Evolutionary conservation across 768 basidiomycete species (phyloP).

Genomic region (Amanita molliuscula): DNA sequence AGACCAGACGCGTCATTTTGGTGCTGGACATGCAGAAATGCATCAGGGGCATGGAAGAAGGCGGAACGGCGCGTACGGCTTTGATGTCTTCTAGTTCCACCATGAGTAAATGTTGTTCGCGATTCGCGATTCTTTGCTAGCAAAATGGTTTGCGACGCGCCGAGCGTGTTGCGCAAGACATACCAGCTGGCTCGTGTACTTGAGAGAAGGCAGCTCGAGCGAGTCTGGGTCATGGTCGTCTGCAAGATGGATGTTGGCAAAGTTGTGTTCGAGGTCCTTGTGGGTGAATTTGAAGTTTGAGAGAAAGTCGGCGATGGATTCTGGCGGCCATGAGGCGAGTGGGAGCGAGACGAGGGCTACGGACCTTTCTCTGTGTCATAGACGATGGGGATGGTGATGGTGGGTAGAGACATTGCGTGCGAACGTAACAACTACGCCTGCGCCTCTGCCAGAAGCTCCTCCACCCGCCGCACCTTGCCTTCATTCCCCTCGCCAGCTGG

Average conservation of each 20-base stretch:
- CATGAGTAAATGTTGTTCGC: conserved; percentile 81
- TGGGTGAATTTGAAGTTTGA: conserved; percentile 54
- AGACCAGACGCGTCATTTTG: conserved; percentile 65
- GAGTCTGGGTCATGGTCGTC: conserved; percentile 30
- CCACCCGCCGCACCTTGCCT: conserved; percentile 70
- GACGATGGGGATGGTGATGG: conserved; percentile 46
- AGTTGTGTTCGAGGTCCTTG: conserved; percentile 55
- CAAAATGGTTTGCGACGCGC: conserved; percentile 18
- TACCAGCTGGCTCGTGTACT: conserved; percentile 84
- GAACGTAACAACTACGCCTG: conserved; percentile 22
- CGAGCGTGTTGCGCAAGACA: conserved; percentile 20
- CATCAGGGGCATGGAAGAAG: not conserved
- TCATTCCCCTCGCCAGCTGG: conserved; percentile 63
- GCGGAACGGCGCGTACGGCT: conserved; percentile 34
- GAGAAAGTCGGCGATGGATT: conserved; percentile 60
- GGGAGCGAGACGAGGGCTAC: not conserved
- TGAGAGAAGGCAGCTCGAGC: conserved; percentile 33
- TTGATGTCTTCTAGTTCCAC: conserved; percentile 86
- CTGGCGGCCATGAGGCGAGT: conserved; percentile 24
- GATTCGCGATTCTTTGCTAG: conserved; percentile 88
- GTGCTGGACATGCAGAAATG: conserved; percentile 33
- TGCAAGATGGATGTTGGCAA: conserved; percentile 63
- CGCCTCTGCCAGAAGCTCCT: conserved; percentile 55
- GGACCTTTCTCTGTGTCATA: conserved; percentile 70
- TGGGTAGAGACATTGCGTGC: conserved; percentile 53